phyloP scores from a whole-genome alignment of 177 flowering plant species.

The Tripterygium wilfordii region DNA sequence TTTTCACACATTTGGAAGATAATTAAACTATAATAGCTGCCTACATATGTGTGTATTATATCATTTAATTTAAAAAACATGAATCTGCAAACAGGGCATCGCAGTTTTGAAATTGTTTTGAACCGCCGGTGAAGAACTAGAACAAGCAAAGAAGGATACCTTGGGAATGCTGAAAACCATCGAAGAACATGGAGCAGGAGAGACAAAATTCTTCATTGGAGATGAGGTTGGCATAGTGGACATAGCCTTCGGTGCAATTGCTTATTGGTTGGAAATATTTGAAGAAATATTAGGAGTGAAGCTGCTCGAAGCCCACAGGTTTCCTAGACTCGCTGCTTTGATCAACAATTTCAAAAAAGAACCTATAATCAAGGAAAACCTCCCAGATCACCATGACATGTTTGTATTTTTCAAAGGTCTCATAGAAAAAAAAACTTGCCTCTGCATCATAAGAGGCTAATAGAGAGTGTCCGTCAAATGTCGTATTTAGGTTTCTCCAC shows the following conservation, averaged over 20 bases:
- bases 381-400: neutral
- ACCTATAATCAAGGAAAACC: slow-evolving; percentile 6
- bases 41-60: too few relatives aligned
- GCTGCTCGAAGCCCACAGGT: slow-evolving; percentile 3
- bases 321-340: slow-evolving; percentile 14
- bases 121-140: slow-evolving; percentile 8
- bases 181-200: slow-evolving; percentile 10
- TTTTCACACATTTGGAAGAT: neutral
- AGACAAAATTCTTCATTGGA: too few relatives aligned
- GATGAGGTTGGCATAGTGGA: slow-evolving; percentile 11
- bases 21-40: too few relatives aligned
- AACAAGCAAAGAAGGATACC: too few relatives aligned
- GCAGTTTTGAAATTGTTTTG: neutral
- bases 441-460: too few relatives aligned
- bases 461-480: too few relatives aligned
- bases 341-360: slow-evolving; percentile 6
- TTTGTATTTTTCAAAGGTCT: neutral
- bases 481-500: too few relatives aligned
- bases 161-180: slow-evolving; percentile 5
- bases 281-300: slow-evolving; percentile 8
- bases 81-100: neutral
- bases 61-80: too few relatives aligned
- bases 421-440: too few relatives aligned
- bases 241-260: slow-evolving; percentile 10
- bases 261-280: slow-evolving; percentile 5